Base-by-base conservation (phyloP, 495 filamentous ascomycete species). In the Echria macrotheca region DNA sequence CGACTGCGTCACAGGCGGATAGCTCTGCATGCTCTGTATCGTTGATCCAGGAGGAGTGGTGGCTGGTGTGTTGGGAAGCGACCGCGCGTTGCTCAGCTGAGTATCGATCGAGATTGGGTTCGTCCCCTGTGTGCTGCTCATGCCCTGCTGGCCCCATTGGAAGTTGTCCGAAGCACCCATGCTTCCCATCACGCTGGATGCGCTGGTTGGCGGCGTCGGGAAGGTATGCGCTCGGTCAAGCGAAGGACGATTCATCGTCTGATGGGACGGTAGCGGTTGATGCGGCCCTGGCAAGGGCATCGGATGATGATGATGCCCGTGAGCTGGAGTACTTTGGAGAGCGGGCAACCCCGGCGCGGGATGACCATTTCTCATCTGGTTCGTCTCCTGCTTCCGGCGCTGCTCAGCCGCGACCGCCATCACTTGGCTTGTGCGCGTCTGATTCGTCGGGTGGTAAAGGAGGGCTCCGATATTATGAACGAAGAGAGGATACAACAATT, bases 401-500 rank as follows among this genome's bases (percentile, higher is more conserved):
- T 55, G 56, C 57, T 91, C 84, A 7, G 85, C 85, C 26, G 89
- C 89, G 5, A 48, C 45, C 51, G 89, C 87, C 80, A 96, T 89
- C 1, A 91, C 87, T 58, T 85, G 82, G 68, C 83, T 87, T 17
- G 87, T 89, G 38, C 89, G 72, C 33, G 71, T 83, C 56, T 87
- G 82, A 60, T 96, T 97, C 25, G 88, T 85, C 0, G 91, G 91
- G 60, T 96, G 93, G 65, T 96, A 97, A 51, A 98, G 76, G 45
- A 97, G 76, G 31, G 87, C 85, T 35, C 93, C 88, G 59, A 98
- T 97, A 69, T 97, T 96, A 65, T 96, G 90, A 23, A 98, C 93
- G 63, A 98, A 98, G 15, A 98, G 74, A 21, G 93, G 93, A 69
- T 98, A 98, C 48, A 98, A 66, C 10, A 87, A 69, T 66, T 98